These are phyloP conservation scores for Trichoderma arundinaceum DNA, from an alignment of 2,329 filamentous ascomycete species.

Conservation along the genomic window DNA sequence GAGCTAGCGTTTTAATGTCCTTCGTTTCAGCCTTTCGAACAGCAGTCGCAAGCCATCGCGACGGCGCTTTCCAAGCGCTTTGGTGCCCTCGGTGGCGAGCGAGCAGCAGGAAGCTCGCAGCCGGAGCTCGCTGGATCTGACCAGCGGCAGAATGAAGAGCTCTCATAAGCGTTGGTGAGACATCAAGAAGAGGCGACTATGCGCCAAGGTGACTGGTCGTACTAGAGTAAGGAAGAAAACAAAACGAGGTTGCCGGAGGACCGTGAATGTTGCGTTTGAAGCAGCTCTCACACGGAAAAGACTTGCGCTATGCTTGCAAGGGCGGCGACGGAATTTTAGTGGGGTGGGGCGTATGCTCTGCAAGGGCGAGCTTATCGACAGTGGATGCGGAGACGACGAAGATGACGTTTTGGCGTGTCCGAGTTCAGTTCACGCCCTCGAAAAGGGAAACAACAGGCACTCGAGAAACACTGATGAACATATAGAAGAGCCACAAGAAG, in stretches of 20 bases:
- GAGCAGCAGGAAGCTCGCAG: slow-evolving; percentile 57
- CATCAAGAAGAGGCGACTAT: slow-evolving; percentile 38
- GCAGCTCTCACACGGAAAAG: background rate
- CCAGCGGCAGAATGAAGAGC: slow-evolving; percentile 44
- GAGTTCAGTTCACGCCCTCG: too few relatives aligned
- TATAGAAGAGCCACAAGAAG: too few relatives aligned
- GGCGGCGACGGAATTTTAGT: slow-evolving; percentile 25
- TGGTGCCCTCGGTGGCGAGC: slow-evolving; percentile 53
- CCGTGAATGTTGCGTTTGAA: background rate
- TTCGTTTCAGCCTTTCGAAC: slow-evolving; percentile 30
- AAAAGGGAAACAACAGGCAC: too few relatives aligned
- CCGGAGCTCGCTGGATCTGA: slow-evolving; percentile 49
- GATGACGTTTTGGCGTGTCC: slow-evolving; percentile 4
- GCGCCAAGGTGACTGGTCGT: slow-evolving; percentile 20
- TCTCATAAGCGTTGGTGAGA: slow-evolving; percentile 37
- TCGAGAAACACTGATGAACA: too few relatives aligned
- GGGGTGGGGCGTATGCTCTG: slow-evolving; percentile 23
- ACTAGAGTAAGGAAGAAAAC: background rate
- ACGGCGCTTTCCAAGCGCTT: slow-evolving; percentile 45
- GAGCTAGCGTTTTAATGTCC: slow-evolving; percentile 40
- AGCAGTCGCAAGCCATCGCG: slow-evolving; percentile 53
- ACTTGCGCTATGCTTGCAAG: slow-evolving; percentile 11
- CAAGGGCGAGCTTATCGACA: slow-evolving; percentile 26
- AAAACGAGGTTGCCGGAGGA: background rate
- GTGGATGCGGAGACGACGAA: slow-evolving; percentile 18